Base-by-base conservation (phyloP, 2,329 filamentous ascomycete genomes). In the Drechslerella coelobrocha region DNA sequence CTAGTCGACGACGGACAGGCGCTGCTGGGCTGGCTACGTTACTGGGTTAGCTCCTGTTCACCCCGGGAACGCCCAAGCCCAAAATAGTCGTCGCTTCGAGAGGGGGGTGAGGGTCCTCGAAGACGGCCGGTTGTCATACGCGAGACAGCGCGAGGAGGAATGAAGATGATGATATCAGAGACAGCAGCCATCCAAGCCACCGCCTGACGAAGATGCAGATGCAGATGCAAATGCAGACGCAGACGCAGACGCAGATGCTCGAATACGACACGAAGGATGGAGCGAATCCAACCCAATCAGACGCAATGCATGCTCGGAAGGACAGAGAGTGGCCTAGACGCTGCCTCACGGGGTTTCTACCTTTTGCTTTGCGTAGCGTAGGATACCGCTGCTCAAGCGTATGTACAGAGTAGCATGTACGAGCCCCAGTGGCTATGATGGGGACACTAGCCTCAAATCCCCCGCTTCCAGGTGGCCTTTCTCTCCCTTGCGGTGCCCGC, bases 291-390 rank as follows among this genome's bases (percentile, higher is more conserved):
- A n/a, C n/a, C n/a, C n/a, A n/a, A n/a, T n/a, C n/a, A n/a, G n/a
- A n/a, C n/a, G n/a, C n/a, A n/a, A n/a, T n/a, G n/a, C n/a, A n/a
- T n/a, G n/a, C n/a, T n/a, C n/a, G n/a, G n/a, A n/a, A n/a, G n/a
- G n/a, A n/a, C n/a, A n/a, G n/a, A n/a, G n/a, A n/a, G n/a, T n/a
- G n/a, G n/a, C n/a, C n/a, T n/a, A n/a, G n/a, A n/a, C n/a, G n/a
- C n/a, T n/a, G n/a, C n/a, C n/a, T n/a, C n/a, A n/a, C 17, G 2
- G 51, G 27, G 24, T 47, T 59, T 66, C 48, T 39, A 53, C 54
- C 54, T 59, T 68, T 68, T 68, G 63, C 63, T 56, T 51, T 51
- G 50, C 43, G 61, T 68, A 52, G 50, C 26, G 34, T 21, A 7
- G 23, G 10, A 19, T 34, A n/a, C 50, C 10, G 24, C 17, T 31